phyloP scores from a whole-genome alignment of 768 basidiomycete species.

The Suillus discolor region DNA sequence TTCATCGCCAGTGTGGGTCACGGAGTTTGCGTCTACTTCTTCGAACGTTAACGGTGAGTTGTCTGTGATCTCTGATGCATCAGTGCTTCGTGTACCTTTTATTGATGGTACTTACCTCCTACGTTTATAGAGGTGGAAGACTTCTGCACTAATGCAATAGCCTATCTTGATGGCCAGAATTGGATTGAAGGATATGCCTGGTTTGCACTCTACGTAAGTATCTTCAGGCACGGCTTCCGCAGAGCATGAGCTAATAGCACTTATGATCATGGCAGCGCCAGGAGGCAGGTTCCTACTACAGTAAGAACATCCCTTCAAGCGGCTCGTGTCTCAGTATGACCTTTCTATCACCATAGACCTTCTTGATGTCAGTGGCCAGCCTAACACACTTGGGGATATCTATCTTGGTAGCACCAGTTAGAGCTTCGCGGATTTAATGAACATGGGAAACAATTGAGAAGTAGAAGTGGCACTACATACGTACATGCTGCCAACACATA shows the following conservation, averaged over 20 bases:
- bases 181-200: conserved; percentile 22
- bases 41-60: conserved; percentile 12
- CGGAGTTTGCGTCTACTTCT: conserved; percentile 33
- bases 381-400: conserved; percentile 47
- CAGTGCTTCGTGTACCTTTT: neutral
- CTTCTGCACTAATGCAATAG: conserved; percentile 11
- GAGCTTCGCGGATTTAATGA: neutral
- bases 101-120: neutral
- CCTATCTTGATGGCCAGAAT: conserved; percentile 13
- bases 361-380: conserved; percentile 43
- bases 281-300: conserved; percentile 40
- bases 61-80: neutral
- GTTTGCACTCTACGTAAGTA: conserved; percentile 20
- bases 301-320: conserved; percentile 30
- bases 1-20: conserved; percentile 39
- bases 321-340: neutral
- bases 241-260: neutral
- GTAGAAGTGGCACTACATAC: neutral
- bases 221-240: neutral
- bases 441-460: neutral
- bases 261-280: conserved; percentile 38
- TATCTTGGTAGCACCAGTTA: conserved; percentile 38
- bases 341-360: conserved; percentile 36
- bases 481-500: neutral
- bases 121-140: conserved; percentile 14